phyloP scores from a whole-genome alignment of 176 grass and related monocot species.

The Eleusine indica region DNA sequence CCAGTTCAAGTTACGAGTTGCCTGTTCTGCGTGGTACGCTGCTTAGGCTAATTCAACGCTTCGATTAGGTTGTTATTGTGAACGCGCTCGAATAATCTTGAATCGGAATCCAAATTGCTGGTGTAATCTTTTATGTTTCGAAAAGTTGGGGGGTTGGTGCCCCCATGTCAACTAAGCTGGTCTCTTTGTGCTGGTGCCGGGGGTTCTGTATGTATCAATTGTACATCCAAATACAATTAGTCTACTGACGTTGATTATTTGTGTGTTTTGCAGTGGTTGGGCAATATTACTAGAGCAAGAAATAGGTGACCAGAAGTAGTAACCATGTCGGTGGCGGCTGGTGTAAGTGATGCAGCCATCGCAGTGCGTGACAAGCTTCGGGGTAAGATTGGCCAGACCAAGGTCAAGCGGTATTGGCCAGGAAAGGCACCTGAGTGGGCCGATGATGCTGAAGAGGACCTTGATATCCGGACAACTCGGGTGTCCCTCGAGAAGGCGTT shows the following conservation, averaged over 20 bases:
- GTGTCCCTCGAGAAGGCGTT: slow-evolving; percentile 78
- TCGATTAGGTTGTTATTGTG: neutral
- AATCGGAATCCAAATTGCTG: neutral
- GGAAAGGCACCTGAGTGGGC: slow-evolving; percentile 88
- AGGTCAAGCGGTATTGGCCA: slow-evolving; percentile 91
- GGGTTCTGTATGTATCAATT: neutral
- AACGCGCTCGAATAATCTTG: neutral
- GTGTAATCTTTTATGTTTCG: neutral
- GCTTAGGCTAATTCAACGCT: neutral
- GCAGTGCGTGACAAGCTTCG: slow-evolving; percentile 83
- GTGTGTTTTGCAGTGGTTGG: slow-evolving; percentile 12
- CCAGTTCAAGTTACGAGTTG: neutral
- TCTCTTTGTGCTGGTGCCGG: no score
- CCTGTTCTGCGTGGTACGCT: neutral
- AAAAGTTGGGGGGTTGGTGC: neutral
- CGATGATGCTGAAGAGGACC: slow-evolving; percentile 51
- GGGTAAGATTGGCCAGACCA: slow-evolving; percentile 93
- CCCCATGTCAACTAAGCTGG: no score
- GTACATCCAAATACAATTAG: neutral
- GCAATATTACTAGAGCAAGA: neutral
- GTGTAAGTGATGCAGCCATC: slow-evolving; percentile 79
- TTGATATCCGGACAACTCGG: slow-evolving; percentile 42
- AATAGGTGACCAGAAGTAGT: neutral
- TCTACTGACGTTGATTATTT: neutral
- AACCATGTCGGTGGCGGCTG: slow-evolving; percentile 76